Base-by-base conservation (phyloP, 208 protist genomes). In the Crithidia acanthocephali region DNA sequence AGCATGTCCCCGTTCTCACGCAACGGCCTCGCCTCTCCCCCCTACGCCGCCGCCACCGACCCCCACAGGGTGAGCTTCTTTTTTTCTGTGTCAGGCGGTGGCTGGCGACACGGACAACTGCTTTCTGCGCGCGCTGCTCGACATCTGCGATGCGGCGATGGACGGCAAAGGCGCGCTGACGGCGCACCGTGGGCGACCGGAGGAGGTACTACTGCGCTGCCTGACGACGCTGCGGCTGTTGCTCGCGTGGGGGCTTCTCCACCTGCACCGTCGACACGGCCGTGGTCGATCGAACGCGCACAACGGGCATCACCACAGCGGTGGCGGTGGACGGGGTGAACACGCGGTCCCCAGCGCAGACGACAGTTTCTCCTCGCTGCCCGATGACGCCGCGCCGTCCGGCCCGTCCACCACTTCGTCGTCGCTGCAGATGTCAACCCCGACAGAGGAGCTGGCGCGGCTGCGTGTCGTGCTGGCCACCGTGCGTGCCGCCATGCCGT, bases 151-250 rank as follows among this genome's bases (percentile, higher is more conserved):
- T 53, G 53, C 65, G n/a, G 48, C 72, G 7, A 52, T 77, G 37
- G 56, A 70, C 50, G 16, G 58, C 9, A 66, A 77, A 28, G 61
- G 37, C 28, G 51, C 27, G 42, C 9, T 77, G 53, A 77, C 72
- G 25, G 62, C 48, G 28, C 82, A 87, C 65, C 87, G 78, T 23
- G 76, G 73, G 15, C 59, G 56, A 18, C 44, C 79, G 1, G 78
- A 84, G 23, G 55, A 58, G 32, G 69, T 89, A 42, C 60, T 93
- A 57, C 56, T 69, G 33, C 64, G 69, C 37, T 82, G 76, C 50
- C 32, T 85, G 4, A 83, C 81, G 32, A 76, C 75, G 25, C 53
- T 85, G 15, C 51, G 76, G 8, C 67, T 85, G 45, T 48, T 90
- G 45, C 51, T 90, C 13, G 58, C 35, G 4, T 88, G 74, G 72